These are phyloP conservation scores for Pyrus communis DNA, from an alignment of 306 rosid genomes.

Conservation along the genomic window DNA sequence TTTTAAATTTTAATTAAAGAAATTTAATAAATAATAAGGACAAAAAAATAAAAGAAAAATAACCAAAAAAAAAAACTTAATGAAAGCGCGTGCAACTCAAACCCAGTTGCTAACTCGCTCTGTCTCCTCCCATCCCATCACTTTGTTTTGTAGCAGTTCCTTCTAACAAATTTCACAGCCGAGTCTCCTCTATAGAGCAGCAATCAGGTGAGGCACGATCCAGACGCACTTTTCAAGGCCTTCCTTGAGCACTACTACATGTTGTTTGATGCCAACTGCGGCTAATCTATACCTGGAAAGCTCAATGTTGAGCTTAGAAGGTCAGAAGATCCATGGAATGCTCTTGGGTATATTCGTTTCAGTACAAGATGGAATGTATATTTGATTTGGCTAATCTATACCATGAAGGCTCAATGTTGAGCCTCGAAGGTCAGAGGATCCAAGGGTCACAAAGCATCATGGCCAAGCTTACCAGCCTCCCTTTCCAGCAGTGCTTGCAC, in stretches of 20 bases:
- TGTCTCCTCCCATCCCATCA: background rate
- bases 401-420: constrained; percentile 74
- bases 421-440: constrained; percentile 89
- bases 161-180: background rate
- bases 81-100: too few species aligned
- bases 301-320: constrained; percentile 80
- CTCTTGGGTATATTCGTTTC: too few species aligned
- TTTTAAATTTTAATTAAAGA: too few species aligned
- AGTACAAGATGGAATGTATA: too few species aligned
- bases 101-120: background rate
- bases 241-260: constrained; percentile 85
- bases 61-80: too few species aligned
- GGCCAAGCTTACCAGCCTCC: constrained; percentile 67
- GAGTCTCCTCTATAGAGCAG: background rate
- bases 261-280: constrained; percentile 58
- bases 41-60: too few species aligned
- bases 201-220: constrained; percentile 38
- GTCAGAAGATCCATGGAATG: constrained; percentile 71
- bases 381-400: constrained; percentile 39
- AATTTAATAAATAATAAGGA: too few species aligned
- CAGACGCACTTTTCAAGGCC: constrained; percentile 62
- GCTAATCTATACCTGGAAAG: constrained; percentile 55
- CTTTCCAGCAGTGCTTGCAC: constrained; percentile 93
- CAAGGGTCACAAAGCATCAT: constrained; percentile 65
- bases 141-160: background rate